phyloP scores from a whole-genome alignment of 2,329 filamentous ascomycete genomes.

The Penicillium sp. region DNA sequence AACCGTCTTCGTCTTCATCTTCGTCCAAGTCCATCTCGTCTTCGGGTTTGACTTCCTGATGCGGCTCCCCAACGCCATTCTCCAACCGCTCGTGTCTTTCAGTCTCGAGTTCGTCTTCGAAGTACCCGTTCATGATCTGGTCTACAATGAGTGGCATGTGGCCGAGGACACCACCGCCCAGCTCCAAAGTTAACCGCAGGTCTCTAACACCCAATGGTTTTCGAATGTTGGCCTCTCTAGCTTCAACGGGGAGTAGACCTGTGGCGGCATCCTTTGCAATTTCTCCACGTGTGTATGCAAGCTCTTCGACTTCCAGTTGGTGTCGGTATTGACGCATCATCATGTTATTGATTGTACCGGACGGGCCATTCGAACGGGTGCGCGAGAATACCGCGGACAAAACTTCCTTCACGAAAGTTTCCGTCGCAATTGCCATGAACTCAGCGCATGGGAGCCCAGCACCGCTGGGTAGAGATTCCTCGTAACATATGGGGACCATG shows the following conservation, averaged over 20 bases:
- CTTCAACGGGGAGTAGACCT: slow-evolving; percentile 76
- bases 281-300: slow-evolving; percentile 69
- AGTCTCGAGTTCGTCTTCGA: slow-evolving; percentile 70
- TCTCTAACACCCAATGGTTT: slow-evolving; percentile 75
- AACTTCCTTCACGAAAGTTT: slow-evolving; percentile 63
- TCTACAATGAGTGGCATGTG: slow-evolving; percentile 74
- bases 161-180: slow-evolving; percentile 72
- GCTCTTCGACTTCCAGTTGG: slow-evolving; percentile 74
- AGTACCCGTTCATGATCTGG: slow-evolving; percentile 66
- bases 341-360: slow-evolving; percentile 67
- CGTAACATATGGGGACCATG: slow-evolving; percentile 65
- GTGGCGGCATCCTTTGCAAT: slow-evolving; percentile 67
- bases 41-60: slow-evolving; percentile 23
- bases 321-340: slow-evolving; percentile 75
- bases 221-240: slow-evolving; percentile 69
- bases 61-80: slow-evolving; percentile 18
- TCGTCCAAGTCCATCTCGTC: slow-evolving; percentile 46
- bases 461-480: slow-evolving; percentile 58
- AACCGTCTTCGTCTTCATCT: slow-evolving; percentile 24
- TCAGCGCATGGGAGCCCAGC: slow-evolving; percentile 55
- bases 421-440: slow-evolving; percentile 59
- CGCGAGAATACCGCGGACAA: slow-evolving; percentile 55
- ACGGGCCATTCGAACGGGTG: slow-evolving; percentile 57
- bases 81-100: slow-evolving; percentile 37
- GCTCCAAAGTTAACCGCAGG: slow-evolving; percentile 69